phyloP scores from a whole-genome alignment of 148 eudicot genomes.

The Polygonum maritimum region DNA sequence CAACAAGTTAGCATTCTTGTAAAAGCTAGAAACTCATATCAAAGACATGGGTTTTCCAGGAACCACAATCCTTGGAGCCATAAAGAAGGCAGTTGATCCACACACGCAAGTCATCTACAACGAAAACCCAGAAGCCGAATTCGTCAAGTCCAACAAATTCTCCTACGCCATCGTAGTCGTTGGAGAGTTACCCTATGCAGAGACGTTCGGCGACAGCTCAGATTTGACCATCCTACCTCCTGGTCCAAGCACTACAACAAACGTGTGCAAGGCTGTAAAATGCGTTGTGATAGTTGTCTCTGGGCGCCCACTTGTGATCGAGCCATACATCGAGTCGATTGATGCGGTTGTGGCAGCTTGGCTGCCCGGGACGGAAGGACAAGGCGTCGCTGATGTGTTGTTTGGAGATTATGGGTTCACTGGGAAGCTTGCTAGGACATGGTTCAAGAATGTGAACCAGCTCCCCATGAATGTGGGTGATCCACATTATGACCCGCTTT shows the following conservation, averaged over 20 bases:
- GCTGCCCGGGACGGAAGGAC: constrained; percentile 59
- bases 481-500: constrained; percentile 44
- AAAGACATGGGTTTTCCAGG: constrained; percentile 22
- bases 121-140: constrained; percentile 30
- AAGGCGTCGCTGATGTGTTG: constrained; percentile 47
- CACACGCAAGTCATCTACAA: constrained; percentile 30
- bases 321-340: constrained; percentile 29
- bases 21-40: neutral
- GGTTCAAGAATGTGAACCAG: constrained; percentile 55
- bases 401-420: constrained; percentile 49
- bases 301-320: constrained; percentile 41
- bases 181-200: constrained; percentile 53
- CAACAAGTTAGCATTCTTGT: too few species aligned
- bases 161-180: constrained; percentile 46
- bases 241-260: constrained; percentile 35
- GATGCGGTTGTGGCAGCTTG: constrained; percentile 55
- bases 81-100: constrained; percentile 33
- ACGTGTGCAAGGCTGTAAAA: constrained; percentile 30
- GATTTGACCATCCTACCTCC: constrained; percentile 37
- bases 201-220: constrained; percentile 35
- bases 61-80: constrained; percentile 47
- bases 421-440: constrained; percentile 44
- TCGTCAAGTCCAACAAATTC: constrained; percentile 29
- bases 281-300: constrained; percentile 41
- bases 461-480: constrained; percentile 60